Conservation (phyloP, 139 green algal genomes). For the Ettlia oleoabundans region DNA sequence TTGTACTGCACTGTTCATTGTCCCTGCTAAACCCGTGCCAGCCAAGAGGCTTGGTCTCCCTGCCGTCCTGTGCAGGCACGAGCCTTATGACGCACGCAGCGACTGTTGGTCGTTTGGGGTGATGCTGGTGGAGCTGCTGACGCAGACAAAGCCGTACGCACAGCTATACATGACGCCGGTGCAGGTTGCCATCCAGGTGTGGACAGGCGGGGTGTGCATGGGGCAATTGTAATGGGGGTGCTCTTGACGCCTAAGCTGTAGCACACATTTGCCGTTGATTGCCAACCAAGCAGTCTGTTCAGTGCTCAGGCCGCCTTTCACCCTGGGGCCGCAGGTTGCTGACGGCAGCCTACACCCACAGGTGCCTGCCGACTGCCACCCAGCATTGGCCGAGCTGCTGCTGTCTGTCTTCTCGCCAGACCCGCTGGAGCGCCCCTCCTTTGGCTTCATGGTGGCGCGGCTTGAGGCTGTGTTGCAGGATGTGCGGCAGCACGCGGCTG, state of each 20-base stretch:
- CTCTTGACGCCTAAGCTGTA: too few species aligned
- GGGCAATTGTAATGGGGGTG: too few species aligned
- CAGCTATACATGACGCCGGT: conserved; percentile 75
- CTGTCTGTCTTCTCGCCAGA: conserved; percentile 59
- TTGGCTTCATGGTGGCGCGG: conserved; percentile 52
- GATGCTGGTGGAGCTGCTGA: conserved; percentile 77
- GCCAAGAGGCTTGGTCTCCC: too few species aligned
- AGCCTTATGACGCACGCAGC: conserved; percentile 65
- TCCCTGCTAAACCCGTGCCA: too few species aligned
- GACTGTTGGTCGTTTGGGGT: conserved; percentile 90
- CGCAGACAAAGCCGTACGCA: conserved; percentile 66
- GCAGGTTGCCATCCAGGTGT: conserved; percentile 57
- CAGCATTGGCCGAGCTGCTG: conserved; percentile 53
- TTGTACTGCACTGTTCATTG: too few species aligned
- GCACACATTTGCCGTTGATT: too few species aligned
- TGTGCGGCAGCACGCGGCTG: conserved; percentile 13
- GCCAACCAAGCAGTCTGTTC: too few species aligned
- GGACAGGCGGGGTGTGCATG: neutral
- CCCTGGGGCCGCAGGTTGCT: conserved; percentile 35
- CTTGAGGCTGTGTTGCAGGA: conserved; percentile 39
- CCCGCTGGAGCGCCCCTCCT: conserved; percentile 66
- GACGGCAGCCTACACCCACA: conserved; percentile 65
- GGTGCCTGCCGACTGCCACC: conserved; percentile 48
- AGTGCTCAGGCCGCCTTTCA: too few species aligned
- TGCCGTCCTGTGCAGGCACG: too few species aligned